Conservation (phyloP, 2,329 filamentous ascomycete genomes). For the Dendryphion nanum region DNA sequence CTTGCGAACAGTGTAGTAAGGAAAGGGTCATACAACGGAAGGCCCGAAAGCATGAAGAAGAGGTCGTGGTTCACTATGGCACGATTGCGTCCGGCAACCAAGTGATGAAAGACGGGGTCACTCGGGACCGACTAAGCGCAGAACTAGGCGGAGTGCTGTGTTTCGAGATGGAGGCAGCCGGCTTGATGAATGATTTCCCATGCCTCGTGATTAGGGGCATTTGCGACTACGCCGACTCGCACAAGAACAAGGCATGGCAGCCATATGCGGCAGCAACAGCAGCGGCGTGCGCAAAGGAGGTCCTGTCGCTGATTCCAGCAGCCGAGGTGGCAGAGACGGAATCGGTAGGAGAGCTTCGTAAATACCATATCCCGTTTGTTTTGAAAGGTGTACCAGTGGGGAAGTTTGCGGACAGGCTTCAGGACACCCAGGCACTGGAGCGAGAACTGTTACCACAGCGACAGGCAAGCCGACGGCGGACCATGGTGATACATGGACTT, state of each 20-base stretch:
- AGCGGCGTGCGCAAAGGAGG: constrained; percentile 1
- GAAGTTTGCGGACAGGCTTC: no score
- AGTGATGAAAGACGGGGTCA: background rate
- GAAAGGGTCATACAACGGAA: background rate
- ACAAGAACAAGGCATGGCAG: constrained; percentile 2
- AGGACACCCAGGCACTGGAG: no score
- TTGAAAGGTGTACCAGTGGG: no score
- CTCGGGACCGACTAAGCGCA: background rate
- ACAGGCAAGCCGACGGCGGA: no score
- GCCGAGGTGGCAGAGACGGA: background rate
- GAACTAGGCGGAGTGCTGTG: constrained; percentile 1
- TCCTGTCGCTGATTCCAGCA: constrained; percentile 1
- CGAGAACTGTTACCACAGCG: no score
- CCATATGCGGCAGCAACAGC: constrained; percentile 2
- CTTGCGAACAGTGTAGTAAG: background rate
- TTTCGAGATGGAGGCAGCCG: constrained; percentile 4
- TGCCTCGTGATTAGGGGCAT: constrained; percentile 5
- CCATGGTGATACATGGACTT: no score
- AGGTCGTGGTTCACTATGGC: constrained; percentile 1
- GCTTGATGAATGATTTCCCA: background rate
- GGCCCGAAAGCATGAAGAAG: background rate
- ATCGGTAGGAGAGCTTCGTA: no score
- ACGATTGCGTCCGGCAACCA: constrained; percentile 1
- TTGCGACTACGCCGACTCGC: constrained; percentile 6
- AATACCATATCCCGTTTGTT: no score